Evolutionary conservation across 768 basidiomycete genomes (phyloP).

Genomic region (Hysterangium stoloniferum): DNA sequence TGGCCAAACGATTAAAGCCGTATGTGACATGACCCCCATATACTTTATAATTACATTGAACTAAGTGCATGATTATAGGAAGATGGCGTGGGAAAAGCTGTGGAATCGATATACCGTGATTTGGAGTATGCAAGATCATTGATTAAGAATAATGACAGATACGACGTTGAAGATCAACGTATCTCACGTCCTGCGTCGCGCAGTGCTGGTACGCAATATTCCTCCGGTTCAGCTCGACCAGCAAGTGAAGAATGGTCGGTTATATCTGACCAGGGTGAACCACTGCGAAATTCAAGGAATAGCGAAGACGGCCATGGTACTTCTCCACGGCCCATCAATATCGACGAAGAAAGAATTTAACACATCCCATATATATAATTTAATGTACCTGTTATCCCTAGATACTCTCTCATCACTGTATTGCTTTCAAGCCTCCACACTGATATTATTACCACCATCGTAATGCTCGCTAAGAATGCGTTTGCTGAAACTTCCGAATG

Average conservation of each 20-base stretch:
- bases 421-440: not conserved
- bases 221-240: conserved; percentile 45
- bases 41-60: conserved; percentile 4
- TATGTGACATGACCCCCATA: conserved; percentile 27
- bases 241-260: conserved; percentile 85
- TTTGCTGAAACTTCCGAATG: conserved; percentile 89
- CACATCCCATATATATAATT: not conserved
- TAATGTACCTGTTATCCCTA: conserved; percentile 1
- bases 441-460: conserved; percentile 18
- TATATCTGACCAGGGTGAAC: conserved; percentile 69
- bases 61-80: too few relatives aligned
- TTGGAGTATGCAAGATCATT: conserved; percentile 88
- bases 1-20: conserved; percentile 81
- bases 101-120: conserved; percentile 94
- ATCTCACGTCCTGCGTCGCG: conserved; percentile 17
- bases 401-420: conserved; percentile 25
- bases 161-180: conserved; percentile 24
- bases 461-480: conserved; percentile 64
- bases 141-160: conserved; percentile 47
- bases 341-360: not conserved
- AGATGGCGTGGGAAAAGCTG: conserved; percentile 87
- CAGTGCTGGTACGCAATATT: conserved; percentile 43
- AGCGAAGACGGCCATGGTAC: conserved; percentile 34
- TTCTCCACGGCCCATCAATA: too few relatives aligned
- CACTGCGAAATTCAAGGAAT: conserved; percentile 36